Evolutionary conservation across 495 filamentous ascomycete species (phyloP).

Genomic region (Aspergillus incahuasiensis): DNA sequence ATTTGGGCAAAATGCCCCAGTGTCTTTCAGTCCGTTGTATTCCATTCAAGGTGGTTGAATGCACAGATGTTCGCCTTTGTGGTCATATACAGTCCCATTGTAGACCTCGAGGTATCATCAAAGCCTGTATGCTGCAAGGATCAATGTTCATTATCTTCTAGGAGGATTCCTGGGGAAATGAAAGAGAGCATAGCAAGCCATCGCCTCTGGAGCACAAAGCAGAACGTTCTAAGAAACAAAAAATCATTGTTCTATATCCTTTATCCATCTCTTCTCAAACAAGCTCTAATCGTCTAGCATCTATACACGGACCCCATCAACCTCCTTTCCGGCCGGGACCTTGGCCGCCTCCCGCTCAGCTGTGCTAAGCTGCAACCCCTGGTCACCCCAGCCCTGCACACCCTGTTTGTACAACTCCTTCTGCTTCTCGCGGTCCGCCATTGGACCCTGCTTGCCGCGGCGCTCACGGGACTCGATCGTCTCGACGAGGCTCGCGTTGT

Average conservation of each 20-base stretch:
- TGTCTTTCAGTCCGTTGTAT: too few relatives aligned
- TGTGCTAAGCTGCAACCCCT: slow-evolving; percentile 39
- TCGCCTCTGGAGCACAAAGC: too few relatives aligned
- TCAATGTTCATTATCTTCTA: too few relatives aligned
- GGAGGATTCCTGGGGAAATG: too few relatives aligned
- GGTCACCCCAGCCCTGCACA: slow-evolving; percentile 41
- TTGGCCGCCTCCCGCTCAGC: slow-evolving; percentile 38
- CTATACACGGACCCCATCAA: slow-evolving; percentile 30
- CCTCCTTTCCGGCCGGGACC: slow-evolving; percentile 32
- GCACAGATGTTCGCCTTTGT: too few relatives aligned
- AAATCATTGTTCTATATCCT: slow-evolving; percentile 1
- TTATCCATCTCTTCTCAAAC: background rate
- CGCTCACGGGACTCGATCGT: slow-evolving; percentile 56
- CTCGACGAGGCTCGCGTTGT: slow-evolving; percentile 59
- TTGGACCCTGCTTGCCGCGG: slow-evolving; percentile 43
- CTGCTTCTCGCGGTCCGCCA: slow-evolving; percentile 35
- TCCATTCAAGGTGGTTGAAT: too few relatives aligned
- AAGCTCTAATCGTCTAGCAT: background rate
- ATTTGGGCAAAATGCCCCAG: too few relatives aligned
- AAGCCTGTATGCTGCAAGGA: too few relatives aligned
- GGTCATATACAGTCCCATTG: too few relatives aligned
- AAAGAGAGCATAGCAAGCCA: too few relatives aligned
- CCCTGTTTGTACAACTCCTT: slow-evolving; percentile 36
- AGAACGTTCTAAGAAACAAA: background rate
- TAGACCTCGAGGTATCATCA: too few relatives aligned